Evolutionary conservation across 257 asterid species (phyloP).

Genomic region (Gentiana straminea): DNA sequence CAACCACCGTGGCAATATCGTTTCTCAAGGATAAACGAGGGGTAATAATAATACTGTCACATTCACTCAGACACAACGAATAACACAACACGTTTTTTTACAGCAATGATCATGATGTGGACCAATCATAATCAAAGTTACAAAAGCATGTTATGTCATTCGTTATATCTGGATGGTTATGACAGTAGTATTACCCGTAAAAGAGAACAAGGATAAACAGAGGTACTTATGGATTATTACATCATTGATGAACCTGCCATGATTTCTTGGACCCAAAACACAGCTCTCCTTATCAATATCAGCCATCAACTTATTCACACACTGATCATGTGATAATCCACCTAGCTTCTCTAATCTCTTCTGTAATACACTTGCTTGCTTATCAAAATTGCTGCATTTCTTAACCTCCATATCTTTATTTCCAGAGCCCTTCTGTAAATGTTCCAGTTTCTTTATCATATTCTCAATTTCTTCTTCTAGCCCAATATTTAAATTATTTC

Average conservation of each 20-base stretch:
- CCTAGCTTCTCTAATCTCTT: constrained; percentile 42
- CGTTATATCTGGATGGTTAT: too few relatives aligned
- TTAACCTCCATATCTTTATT: constrained; percentile 17
- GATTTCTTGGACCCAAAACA: constrained; percentile 8
- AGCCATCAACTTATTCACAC: constrained; percentile 19
- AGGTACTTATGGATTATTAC: constrained; percentile 23
- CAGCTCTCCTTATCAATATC: constrained; percentile 16
- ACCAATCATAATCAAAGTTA: too few relatives aligned
- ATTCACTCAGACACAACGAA: too few relatives aligned
- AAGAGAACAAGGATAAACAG: background rate
- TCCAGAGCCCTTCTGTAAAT: constrained; percentile 33
- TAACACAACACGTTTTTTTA: too few relatives aligned
- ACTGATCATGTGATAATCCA: constrained; percentile 22
- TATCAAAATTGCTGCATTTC: constrained; percentile 51
- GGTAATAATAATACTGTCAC: too few relatives aligned
- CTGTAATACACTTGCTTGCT: constrained; percentile 43
- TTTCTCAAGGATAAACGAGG: too few relatives aligned
- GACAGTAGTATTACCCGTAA: background rate
- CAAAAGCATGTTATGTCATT: too few relatives aligned
- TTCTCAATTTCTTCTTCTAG: constrained; percentile 63
- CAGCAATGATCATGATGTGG: too few relatives aligned
- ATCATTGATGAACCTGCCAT: constrained; percentile 20
- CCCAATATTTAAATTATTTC: constrained; percentile 37
- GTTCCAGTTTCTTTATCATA: constrained; percentile 42
- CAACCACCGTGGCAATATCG: too few relatives aligned